Conservation (phyloP, 441 rosid genomes). For the Gossypium schwendimanii region DNA sequence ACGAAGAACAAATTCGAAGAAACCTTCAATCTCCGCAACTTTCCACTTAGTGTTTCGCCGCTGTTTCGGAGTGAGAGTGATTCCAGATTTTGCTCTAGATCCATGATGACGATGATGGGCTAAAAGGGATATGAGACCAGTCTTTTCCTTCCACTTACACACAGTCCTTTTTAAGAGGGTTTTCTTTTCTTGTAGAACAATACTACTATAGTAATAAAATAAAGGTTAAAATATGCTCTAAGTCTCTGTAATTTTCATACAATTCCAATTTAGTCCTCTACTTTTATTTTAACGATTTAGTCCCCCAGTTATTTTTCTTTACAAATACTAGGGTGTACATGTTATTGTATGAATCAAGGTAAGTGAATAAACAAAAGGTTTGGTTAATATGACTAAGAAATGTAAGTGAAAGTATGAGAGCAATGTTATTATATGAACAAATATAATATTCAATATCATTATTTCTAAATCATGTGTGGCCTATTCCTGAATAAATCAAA, state of each 20-base stretch:
- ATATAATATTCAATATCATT: background rate
- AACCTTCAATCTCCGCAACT: constrained; percentile 35
- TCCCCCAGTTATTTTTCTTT: too few species aligned
- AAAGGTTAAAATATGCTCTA: too few species aligned
- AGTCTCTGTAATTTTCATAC: too few species aligned
- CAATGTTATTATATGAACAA: background rate
- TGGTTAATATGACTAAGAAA: too few species aligned
- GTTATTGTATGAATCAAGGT: too few species aligned
- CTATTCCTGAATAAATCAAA: background rate
- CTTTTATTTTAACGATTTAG: too few species aligned
- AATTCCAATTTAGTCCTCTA: too few species aligned
- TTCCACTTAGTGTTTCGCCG: background rate
- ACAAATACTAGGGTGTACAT: too few species aligned
- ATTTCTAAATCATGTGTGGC: background rate
- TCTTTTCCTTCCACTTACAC: background rate
- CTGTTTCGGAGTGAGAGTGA: constrained; percentile 6
- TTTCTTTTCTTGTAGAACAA: constrained; percentile 3
- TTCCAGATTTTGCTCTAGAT: background rate
- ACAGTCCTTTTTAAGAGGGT: background rate
- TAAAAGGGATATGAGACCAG: background rate
- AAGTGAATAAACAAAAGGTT: too few species aligned
- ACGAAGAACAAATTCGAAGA: constrained; percentile 47
- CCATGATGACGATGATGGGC: background rate
- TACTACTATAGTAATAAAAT: background rate
- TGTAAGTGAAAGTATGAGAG: background rate